A percentile compares a stretch with the other conserved stretches of the same genome.
Evolutionary conservation across 2,329 filamentous ascomycete species (phyloP).

Genomic region (Diaporthe sp.): DNA sequence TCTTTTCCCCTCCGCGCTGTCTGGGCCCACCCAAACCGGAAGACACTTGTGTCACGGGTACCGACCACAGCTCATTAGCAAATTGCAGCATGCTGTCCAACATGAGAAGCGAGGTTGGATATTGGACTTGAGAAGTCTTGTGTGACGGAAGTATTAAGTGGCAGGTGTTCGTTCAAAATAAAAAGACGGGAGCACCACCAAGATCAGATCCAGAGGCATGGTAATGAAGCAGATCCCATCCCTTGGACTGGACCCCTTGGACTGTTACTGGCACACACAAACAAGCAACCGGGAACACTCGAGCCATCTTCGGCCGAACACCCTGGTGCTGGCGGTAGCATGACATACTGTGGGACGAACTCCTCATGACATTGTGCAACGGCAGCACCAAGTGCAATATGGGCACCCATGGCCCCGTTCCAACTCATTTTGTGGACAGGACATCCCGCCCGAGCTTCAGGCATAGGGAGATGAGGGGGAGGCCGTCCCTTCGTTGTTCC

Average conservation of each 20-base stretch:
- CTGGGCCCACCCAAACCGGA: background rate
- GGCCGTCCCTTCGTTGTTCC: no score
- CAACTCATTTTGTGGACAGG: background rate
- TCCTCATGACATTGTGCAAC: background rate
- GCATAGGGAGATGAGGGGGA: no score
- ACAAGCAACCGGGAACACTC: background rate
- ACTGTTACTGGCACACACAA: background rate
- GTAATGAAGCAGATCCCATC: background rate
- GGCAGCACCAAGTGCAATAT: background rate
- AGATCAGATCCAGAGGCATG: background rate
- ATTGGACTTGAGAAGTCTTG: background rate
- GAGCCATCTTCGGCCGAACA: background rate
- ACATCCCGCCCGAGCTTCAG: no score
- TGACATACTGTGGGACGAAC: background rate
- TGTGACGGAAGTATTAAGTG: background rate
- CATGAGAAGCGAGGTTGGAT: slow-evolving; percentile 19
- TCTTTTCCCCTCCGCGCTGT: background rate
- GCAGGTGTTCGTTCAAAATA: background rate
- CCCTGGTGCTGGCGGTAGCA: background rate
- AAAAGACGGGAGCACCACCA: background rate
- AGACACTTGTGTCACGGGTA: background rate
- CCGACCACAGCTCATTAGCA: background rate
- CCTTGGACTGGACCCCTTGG: background rate
- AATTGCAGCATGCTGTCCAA: slow-evolving; percentile 23
- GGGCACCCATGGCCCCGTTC: background rate